Percentiles rank a stretch among this genome's conserved stretches.
Evolutionary conservation across 1,139 yeast species (phyloP).

Genomic region (Suhomyces coccinellae): DNA sequence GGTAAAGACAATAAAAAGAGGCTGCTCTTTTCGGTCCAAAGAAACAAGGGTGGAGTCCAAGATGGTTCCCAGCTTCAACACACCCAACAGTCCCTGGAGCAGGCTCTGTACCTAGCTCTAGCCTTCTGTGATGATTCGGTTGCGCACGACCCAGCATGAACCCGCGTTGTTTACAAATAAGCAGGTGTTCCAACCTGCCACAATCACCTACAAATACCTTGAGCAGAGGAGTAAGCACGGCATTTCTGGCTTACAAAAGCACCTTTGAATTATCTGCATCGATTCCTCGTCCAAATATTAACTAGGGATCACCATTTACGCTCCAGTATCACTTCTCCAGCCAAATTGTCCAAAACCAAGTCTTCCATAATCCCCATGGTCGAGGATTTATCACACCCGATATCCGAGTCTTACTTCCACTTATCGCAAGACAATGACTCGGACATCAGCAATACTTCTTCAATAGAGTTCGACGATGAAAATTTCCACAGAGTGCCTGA

Average conservation of each 20-base stretch:
- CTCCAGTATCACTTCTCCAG: too few relatives aligned
- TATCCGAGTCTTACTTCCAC: slow-evolving; percentile 33
- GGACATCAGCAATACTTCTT: slow-evolving; percentile 15
- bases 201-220: neutral
- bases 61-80: neutral
- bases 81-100: too few relatives aligned
- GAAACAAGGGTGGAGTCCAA: neutral
- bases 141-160: slow-evolving; percentile 5
- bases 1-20: too few relatives aligned
- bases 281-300: neutral
- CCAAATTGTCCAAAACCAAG: neutral
- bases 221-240: neutral
- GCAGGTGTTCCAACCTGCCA: neutral
- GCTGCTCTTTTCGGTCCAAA: too few relatives aligned
- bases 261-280: too few relatives aligned
- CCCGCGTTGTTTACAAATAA: slow-evolving; percentile 22
- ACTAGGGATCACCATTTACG: neutral
- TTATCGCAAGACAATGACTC: slow-evolving; percentile 28
- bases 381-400: slow-evolving; percentile 25
- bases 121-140: too few relatives aligned
- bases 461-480: slow-evolving; percentile 16
- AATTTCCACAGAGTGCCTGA: slow-evolving; percentile 8
- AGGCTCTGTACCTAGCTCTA: too few relatives aligned
- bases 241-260: neutral
- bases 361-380: neutral